phyloP scores from a whole-genome alignment of 1,284 basidiomycete species.

The Tylopilus sp. region DNA sequence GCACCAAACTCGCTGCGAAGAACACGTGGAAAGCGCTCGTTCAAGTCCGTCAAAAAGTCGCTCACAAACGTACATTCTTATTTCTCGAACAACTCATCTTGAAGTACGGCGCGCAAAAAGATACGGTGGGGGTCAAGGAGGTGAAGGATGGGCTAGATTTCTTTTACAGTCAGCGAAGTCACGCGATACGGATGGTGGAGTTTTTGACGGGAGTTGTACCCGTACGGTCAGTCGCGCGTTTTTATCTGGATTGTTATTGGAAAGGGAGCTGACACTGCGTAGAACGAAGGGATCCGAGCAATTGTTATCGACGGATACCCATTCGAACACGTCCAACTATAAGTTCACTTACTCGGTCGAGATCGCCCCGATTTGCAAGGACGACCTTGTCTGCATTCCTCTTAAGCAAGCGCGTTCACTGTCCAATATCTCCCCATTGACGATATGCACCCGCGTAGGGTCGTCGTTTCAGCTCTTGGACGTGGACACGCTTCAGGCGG shows the following conservation, averaged over 20 bases:
- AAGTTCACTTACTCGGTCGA: conserved; percentile 99
- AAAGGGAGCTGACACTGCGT: neutral
- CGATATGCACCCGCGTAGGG: conserved; percentile 87
- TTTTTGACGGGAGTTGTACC: conserved; percentile 89
- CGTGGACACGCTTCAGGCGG: conserved; percentile 79
- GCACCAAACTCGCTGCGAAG: conserved; percentile 91
- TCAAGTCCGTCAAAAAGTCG: conserved; percentile 96
- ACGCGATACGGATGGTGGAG: conserved; percentile 97
- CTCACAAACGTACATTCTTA: conserved; percentile 97
- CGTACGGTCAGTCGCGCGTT: conserved; percentile 64
- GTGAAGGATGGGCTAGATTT: conserved; percentile 95
- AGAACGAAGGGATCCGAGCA: conserved; percentile 93
- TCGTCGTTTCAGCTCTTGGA: conserved; percentile 92
- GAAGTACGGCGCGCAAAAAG: conserved; percentile 96
- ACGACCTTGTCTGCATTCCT: conserved; percentile 92
- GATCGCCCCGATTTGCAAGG: conserved; percentile 96
- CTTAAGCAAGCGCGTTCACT: conserved; percentile 76
- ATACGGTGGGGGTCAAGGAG: conserved; percentile 91
- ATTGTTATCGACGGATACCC: conserved; percentile 89
- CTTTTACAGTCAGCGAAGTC: conserved; percentile 88
- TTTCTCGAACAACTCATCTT: conserved; percentile 97
- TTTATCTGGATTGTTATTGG: too few relatives aligned
- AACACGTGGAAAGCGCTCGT: conserved; percentile 98
- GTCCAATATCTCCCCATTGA: conserved; percentile 86
- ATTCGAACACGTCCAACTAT: conserved; percentile 91